Base-by-base conservation (phyloP, 192 early-diverging fungal species). In the Allomyces javanicus region DNA sequence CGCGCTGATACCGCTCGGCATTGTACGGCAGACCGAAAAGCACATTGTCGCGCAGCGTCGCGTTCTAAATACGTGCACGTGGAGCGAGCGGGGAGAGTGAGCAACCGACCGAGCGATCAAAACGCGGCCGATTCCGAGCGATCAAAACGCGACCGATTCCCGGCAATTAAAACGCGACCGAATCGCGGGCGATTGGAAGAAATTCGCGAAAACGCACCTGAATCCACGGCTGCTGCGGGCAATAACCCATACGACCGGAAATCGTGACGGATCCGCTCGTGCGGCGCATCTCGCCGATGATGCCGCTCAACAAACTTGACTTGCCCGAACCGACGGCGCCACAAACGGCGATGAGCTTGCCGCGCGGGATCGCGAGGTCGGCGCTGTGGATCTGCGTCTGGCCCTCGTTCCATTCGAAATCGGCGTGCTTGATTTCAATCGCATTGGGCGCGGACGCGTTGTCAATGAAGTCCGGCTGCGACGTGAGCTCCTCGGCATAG, bases 171-270 rank as follows among this genome's bases (percentile, higher is more conserved):
- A 40, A 40, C 33, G 7, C 33, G 33, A 40, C 33, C 33, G 26
- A 40, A 40, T 40, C 7, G 33, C n/a, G n/a, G n/a, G n/a, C 33
- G 33, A 40, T 0, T 40, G 33, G 33, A 9, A 40, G 7, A 40
- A 40, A 40, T 7, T 9, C 33, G 7, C 33, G 33, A 40, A 40
- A 40, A 40, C 33, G 33, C 33, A 40, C 33, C 50, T 58, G 88
- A 62, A 97, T 91, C 92, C 92, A 97, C 4, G 93, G 84, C 25
- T 78, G 78, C 73, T 94, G 94, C 26, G 88, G 79, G 22, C 83
- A 78, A 69, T 92, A 58, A 3, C 17, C 86, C 24, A 95, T 76
- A 2, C 71, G 76, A 0, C 89, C 89, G 19, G 77, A 73, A 10
- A 90, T 78, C 0, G 73, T 66, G 3, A 91, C 81, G 0, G 68